Percentiles rank a stretch among this genome's conserved stretches.
These are phyloP conservation scores for Aspergillus candidus DNA, from an alignment of 2,329 filamentous ascomycete species.

Conservation along the genomic window DNA sequence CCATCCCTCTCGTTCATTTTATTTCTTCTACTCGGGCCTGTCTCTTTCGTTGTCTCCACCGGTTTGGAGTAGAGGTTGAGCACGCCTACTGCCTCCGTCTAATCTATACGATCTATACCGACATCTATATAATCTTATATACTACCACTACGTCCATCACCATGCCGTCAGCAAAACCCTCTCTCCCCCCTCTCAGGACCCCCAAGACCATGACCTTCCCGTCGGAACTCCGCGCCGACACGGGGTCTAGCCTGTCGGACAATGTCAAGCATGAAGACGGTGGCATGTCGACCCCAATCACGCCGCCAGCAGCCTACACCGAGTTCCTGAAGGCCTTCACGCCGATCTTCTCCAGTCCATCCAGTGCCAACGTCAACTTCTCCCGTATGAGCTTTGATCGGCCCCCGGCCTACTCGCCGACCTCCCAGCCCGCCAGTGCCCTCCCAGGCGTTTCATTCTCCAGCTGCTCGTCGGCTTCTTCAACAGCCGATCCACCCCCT, in stretches of 20 bases:
- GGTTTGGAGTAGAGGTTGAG: not conserved
- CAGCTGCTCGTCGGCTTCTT: constrained; percentile 47
- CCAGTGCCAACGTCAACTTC: constrained; percentile 52
- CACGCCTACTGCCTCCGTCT: not conserved
- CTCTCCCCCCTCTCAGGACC: constrained; percentile 39
- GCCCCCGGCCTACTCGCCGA: constrained; percentile 24
- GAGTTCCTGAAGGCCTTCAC: constrained; percentile 85
- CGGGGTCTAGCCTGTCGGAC: constrained; percentile 45
- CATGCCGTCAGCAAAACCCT: constrained; percentile 32
- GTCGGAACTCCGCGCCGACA: constrained; percentile 56
- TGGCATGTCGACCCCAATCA: constrained; percentile 74
- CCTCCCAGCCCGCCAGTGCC: constrained; percentile 36
- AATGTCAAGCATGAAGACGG: constrained; percentile 64
- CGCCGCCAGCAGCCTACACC: constrained; percentile 80
- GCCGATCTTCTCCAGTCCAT: constrained; percentile 62
- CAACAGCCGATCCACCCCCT: constrained; percentile 26
- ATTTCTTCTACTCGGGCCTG: not conserved
- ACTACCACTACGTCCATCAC: not conserved
- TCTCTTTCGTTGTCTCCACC: too few relatives aligned
- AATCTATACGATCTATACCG: not conserved
- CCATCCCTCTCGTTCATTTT: not conserved
- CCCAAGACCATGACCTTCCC: constrained; percentile 43
- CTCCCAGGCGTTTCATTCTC: constrained; percentile 43
- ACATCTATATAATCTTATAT: not conserved
- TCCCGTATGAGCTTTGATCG: constrained; percentile 32